Conservation (phyloP, 345 rosid species). For the Lagerstroemia speciosa region DNA sequence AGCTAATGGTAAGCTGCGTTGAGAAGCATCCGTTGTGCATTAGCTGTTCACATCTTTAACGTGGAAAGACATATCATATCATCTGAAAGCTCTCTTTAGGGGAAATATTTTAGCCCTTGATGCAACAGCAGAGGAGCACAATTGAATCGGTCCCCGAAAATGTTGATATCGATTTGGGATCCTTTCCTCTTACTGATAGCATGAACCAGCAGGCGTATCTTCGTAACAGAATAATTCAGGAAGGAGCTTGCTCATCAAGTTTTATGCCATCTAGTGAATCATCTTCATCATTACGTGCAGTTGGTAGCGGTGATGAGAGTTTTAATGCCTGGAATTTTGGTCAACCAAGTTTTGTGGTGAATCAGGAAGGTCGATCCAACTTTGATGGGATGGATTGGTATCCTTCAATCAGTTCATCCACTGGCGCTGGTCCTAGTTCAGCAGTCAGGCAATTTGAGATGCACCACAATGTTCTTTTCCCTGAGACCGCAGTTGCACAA, state of each 20-base stretch:
- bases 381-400: constrained; percentile 35
- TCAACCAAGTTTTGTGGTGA: constrained; percentile 48
- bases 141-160: constrained; percentile 46
- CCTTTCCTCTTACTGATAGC: constrained; percentile 23
- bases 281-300: constrained; percentile 26
- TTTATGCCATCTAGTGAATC: constrained; percentile 30
- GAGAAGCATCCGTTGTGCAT: background rate
- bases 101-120: constrained; percentile 27
- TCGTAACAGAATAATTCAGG: constrained; percentile 36
- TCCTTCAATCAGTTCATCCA: constrained; percentile 24
- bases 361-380: constrained; percentile 30
- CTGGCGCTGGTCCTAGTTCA: constrained; percentile 32
- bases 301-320: constrained; percentile 31
- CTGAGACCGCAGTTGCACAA: constrained; percentile 26
- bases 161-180: constrained; percentile 45
- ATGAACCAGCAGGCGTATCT: constrained; percentile 31
- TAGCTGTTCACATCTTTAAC: background rate
- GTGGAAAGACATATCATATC: background rate
- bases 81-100: background rate
- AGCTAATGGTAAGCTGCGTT: background rate
- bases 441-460: constrained; percentile 42
- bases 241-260: constrained; percentile 32
- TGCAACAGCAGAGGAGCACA: constrained; percentile 50
- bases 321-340: constrained; percentile 52
- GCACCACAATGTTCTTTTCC: constrained; percentile 22